Conservation (phyloP, 129 eudicot species). For the Centaurea solstitialis region DNA sequence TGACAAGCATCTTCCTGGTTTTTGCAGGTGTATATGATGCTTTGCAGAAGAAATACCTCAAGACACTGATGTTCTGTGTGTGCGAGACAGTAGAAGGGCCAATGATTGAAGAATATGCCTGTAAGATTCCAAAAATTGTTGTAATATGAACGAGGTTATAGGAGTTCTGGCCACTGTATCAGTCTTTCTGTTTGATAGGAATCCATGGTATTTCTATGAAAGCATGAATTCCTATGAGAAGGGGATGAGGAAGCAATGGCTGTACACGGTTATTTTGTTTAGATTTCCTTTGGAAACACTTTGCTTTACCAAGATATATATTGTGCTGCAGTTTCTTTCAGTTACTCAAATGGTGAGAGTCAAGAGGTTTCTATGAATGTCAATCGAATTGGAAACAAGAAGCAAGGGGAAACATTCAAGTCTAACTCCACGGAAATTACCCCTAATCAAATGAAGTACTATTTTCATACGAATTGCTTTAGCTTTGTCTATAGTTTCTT, state of each 20-base stretch:
- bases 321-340: slow-evolving; percentile 84
- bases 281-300: slow-evolving; percentile 15
- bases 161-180: not conserved
- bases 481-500: slow-evolving; percentile 6
- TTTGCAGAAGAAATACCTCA: slow-evolving; percentile 89
- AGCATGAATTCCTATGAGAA: not conserved
- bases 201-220: not conserved
- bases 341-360: slow-evolving; percentile 78
- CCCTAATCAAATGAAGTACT: slow-evolving; percentile 91
- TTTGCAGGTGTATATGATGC: slow-evolving; percentile 95
- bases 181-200: slow-evolving; percentile 8
- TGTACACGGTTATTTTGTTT: not conserved
- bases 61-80: slow-evolving; percentile 85
- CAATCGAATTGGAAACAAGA: slow-evolving; percentile 84
- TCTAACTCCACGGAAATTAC: slow-evolving; percentile 79
- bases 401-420: slow-evolving; percentile 82
- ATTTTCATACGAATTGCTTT: slow-evolving; percentile 15
- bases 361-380: slow-evolving; percentile 93
- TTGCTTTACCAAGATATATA: slow-evolving; percentile 20
- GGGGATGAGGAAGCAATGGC: slow-evolving; percentile 1
- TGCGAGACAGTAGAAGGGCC: slow-evolving; percentile 87
- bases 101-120: slow-evolving; percentile 93
- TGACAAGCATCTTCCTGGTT: not conserved
- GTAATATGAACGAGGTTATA: not conserved
- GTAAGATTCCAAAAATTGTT: slow-evolving; percentile 48